Base-by-base conservation (phyloP, 805 yeast species). In the Wickerhamomyces pijperi region DNA sequence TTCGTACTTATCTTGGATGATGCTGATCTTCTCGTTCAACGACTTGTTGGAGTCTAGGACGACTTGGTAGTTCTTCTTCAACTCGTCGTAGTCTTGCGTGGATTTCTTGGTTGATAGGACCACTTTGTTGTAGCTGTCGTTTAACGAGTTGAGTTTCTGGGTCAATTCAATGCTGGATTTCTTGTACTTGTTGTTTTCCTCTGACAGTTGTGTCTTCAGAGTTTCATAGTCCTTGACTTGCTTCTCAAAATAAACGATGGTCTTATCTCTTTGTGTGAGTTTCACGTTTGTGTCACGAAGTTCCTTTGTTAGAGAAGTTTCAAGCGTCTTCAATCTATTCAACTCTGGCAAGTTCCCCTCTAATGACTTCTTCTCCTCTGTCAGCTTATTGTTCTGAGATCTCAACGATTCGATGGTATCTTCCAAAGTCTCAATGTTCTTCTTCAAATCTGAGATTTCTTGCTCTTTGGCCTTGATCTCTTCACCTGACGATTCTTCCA, bases 11-110 rank as follows among this genome's bases (percentile, higher is more conserved):
- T 59, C 65, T 39, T 59, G 64, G 25, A 64, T 43, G 5, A 61
- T 60, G n/a, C 46, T 49, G 8, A 60, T 50, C 40, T 65, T 58
- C 40, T 72, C 80, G 18, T 67, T 56, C 9, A 62, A 37, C 17
- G 52, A 51, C 21, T 69, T 70, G 39, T 60, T 60, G 35, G 67
- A 72, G 35, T 63, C 59, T 4, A 60, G 39, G 18, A 58, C 45
- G n/a, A 47, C 42, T 50, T 64, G 45, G 61, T 64, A 39, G 41
- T 59, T 41, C 54, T 51, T 39, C 54, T 56, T 62, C 39, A 66
- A 53, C 16, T 61, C 66, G 16, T 53, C 56, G n/a, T 68, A 50
- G n/a, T 69, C 74, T 6, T 55, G 56, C 11, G 42, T 47, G 25
- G 60, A 37, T 8, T 46, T 46, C 20, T 48, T 56, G 35, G 64